phyloP scores from a whole-genome alignment of 2,329 filamentous ascomycete species.

The Paecilomyces sp. region DNA sequence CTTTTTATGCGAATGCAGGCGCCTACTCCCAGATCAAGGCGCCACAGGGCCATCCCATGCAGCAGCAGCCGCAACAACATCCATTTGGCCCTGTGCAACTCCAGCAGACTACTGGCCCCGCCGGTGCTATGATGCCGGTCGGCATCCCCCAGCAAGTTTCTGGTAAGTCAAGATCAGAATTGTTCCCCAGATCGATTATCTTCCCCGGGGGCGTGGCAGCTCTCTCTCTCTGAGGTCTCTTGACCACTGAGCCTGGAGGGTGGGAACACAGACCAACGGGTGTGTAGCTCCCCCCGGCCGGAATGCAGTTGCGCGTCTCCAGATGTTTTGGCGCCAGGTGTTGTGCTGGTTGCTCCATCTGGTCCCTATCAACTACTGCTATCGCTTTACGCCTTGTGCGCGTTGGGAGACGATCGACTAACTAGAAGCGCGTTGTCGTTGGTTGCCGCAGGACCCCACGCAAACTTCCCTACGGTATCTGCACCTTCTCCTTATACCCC shows the following conservation, averaged over 20 bases:
- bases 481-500: conserved; percentile 25
- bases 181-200: background rate
- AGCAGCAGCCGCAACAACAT: conserved; percentile 24
- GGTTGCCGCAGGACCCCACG: conserved; percentile 24
- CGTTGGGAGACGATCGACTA: conserved; percentile 2
- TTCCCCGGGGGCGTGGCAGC: background rate
- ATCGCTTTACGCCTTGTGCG: conserved; percentile 6
- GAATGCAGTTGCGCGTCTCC: background rate
- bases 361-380: conserved; percentile 7
- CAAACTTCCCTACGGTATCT: conserved; percentile 21
- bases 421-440: conserved; percentile 5
- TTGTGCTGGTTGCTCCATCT: background rate
- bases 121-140: conserved; percentile 32
- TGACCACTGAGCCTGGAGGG: background rate
- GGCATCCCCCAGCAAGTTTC: conserved; percentile 27
- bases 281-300: background rate
- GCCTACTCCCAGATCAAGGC: conserved; percentile 26
- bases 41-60: conserved; percentile 9
- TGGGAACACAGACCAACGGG: background rate
- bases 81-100: conserved; percentile 28
- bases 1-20: conserved; percentile 26
- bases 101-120: conserved; percentile 28
- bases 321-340: background rate
- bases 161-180: conserved; percentile 15
- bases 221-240: background rate